Evolutionary conservation across 2,329 filamentous ascomycete species (phyloP), one percentile per base, ranked within the genome.

Genomic region (Colletotrichum truncatum): DNA sequence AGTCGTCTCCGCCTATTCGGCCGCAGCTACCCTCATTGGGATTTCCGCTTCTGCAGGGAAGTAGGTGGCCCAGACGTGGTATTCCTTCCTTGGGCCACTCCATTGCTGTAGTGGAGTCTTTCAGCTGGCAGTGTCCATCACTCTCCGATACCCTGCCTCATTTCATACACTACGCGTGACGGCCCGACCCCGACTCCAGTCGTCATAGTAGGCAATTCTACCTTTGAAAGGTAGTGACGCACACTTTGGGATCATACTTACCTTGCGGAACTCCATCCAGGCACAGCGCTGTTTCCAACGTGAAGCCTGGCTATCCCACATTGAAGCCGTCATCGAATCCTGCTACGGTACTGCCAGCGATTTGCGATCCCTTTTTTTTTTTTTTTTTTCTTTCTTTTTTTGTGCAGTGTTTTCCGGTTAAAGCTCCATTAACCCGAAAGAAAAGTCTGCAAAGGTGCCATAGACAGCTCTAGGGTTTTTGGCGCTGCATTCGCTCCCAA

Each of bases 401-500:
- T n/a, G n/a, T 36, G 41, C 36, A 14, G 12, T 14, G 7, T 25
- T 38, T 8, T 45, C n/a, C 11, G 39, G 46, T 18, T 12, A n/a
- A 32, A 25, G 18, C 46, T 14, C 36, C 16, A 49, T 49, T 21
- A 16, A 48, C 11, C 38, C 21, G 41, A 48, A 26, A 23, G 11
- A 11, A 10, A 36, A 38, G 26, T 28, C 21, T 36, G 60, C 28
- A 14, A 16, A 34, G 45, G 53, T 36, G 28, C 54, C 60, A 36
- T n/a, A 21, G 26, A 32, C 39, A 34, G 46, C 23, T 38, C 38
- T 48, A 46, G 46, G 46, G 55, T 32, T 64, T n/a, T 32, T 36
- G 46, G 46, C 46, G 53, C 45, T 52, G 41, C 59, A 55, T 41
- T 43, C 41, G 18, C 32, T 36, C 43, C 52, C 41, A 46, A 43